These are phyloP conservation scores for Mangifera indica DNA, from an alignment of 345 rosid genomes.

Conservation along the genomic window DNA sequence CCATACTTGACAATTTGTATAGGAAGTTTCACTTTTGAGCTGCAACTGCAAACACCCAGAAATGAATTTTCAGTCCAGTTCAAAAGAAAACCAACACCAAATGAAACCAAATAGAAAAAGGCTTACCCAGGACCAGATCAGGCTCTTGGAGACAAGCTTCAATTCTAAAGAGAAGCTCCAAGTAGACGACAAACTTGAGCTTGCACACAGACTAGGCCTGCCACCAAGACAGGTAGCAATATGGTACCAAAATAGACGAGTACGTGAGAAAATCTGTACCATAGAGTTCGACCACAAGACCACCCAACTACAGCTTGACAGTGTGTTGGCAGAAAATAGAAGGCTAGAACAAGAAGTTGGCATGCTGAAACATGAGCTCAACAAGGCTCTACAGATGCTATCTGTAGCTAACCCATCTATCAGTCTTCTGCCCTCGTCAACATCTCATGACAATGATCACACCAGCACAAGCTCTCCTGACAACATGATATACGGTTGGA, in stretches of 20 bases:
- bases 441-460: neutral
- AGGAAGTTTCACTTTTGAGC: neutral
- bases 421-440: constrained; percentile 14
- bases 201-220: constrained; percentile 40
- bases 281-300: constrained; percentile 30
- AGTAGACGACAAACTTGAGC: constrained; percentile 37
- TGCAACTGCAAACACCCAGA: neutral
- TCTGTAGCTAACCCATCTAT: constrained; percentile 18
- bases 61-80: constrained; percentile 10
- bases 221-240: constrained; percentile 45
- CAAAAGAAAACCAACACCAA: neutral
- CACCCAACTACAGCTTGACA: constrained; percentile 25
- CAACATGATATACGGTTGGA: constrained; percentile 16
- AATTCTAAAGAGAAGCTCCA: constrained; percentile 39
- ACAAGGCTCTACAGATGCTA: constrained; percentile 22
- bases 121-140: constrained; percentile 19
- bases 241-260: constrained; percentile 57
- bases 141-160: constrained; percentile 37
- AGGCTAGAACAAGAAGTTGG: constrained; percentile 28
- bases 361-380: constrained; percentile 20
- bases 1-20: neutral
- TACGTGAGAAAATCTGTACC: constrained; percentile 32
- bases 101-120: constrained; percentile 12
- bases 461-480: constrained; percentile 18
- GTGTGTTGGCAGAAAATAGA: constrained; percentile 25